These are phyloP conservation scores for Begonia fuchsioides DNA, from an alignment of 306 rosid genomes.

Conservation along the genomic window DNA sequence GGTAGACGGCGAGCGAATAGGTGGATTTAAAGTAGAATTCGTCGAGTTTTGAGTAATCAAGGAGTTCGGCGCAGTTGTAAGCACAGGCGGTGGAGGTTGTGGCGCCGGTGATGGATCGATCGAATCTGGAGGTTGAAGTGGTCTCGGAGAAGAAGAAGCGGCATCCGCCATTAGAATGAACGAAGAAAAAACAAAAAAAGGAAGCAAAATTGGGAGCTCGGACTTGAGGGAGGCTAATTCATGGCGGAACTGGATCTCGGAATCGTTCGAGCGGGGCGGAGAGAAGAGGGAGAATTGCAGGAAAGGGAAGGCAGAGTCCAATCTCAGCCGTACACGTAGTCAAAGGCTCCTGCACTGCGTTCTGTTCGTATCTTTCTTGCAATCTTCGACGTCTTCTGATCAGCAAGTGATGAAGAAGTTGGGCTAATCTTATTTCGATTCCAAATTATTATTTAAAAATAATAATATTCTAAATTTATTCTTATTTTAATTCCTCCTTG, in stretches of 20 bases:
- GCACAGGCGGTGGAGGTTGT: constrained; percentile 1
- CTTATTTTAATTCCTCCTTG: too few relatives aligned
- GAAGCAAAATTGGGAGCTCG: background rate
- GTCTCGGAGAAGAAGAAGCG: constrained; percentile 29
- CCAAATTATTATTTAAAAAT: too few relatives aligned
- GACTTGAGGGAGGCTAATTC: constrained; percentile 9
- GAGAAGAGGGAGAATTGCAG: background rate
- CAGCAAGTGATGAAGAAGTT: too few relatives aligned
- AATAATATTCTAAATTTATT: too few relatives aligned
- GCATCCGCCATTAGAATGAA: constrained; percentile 36
- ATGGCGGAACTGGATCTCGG: constrained; percentile 1
- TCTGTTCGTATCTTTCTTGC: too few relatives aligned
- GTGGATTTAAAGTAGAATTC: constrained; percentile 21
- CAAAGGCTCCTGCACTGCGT: background rate
- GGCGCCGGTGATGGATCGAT: constrained; percentile 16
- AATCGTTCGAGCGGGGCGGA: background rate
- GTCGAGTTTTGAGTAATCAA: constrained; percentile 22
- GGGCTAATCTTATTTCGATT: too few relatives aligned
- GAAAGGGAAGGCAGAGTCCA: background rate
- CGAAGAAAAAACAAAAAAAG: background rate
- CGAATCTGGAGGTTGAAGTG: constrained; percentile 21
- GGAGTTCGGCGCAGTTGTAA: constrained; percentile 4
- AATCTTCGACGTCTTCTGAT: too few relatives aligned
- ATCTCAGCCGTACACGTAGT: background rate
- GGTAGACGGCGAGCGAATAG: constrained; percentile 27